Evolutionary conservation across 140 eudicot species (phyloP), one percentile per base, ranked within the genome.

Genomic region (Bidens hawaiensis): DNA sequence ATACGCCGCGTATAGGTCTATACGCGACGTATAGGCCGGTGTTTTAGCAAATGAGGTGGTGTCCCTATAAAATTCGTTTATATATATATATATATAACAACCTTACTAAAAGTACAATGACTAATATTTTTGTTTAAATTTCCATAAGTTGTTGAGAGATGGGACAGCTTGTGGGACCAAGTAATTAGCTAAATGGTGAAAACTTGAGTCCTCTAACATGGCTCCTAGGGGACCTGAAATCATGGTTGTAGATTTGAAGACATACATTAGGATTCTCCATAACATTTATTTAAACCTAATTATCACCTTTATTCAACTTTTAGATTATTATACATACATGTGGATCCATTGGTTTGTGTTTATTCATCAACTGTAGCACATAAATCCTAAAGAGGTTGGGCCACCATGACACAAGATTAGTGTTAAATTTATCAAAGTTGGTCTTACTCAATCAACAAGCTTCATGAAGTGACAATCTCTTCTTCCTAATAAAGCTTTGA

Each of bases 151-250:
- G 77, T 77, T 70, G 77, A 51, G 69, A 76, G 74, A 76, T 50
- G 70, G 30, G 74, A 76, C 69, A 64, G 72, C 57, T 76, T 57
- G 77, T 70, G 73, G 81, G 81, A 53, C 77, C 73, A 33, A 40
- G 67, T 76, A 59, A 76, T 57, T 71, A 50, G 68, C 52, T 57
- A 68, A n/a, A 68, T 72, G 72, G 79, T 73, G 70, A 74, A 55
- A 62, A 68, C 71, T 69, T 59, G 70, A 81, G 79, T 71, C 73
- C 73, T 56, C 70, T 51, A 69, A 62, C 74, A 49, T 77, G 76
- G 51, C 81, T 79, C 60, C 58, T 60, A 67, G 67, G 77, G 82
- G 79, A 78, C 84, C 84, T 78, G 84, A 78, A 78, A 82, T 82
- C 74, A 78, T 82, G 77, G 79, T 61, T 66, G 72, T 62, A 78